Base-by-base conservation (phyloP, 2,329 filamentous ascomycete genomes). In the Colletotrichum kahawae region DNA sequence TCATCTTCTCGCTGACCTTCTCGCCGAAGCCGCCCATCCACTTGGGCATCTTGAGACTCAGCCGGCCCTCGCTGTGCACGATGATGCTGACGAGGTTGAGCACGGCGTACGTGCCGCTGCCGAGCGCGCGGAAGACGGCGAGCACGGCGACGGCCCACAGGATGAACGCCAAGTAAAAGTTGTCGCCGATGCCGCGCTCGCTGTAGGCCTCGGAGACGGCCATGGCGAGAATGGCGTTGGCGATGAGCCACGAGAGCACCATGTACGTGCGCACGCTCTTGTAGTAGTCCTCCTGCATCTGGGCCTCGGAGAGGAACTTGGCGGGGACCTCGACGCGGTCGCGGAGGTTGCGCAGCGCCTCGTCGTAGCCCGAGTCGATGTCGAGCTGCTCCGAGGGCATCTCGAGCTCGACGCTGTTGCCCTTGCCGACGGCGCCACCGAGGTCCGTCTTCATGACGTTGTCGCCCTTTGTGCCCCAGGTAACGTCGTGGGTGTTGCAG, bases 381-480 rank as follows among this genome's bases (percentile, higher is more conserved):
- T 99, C 97, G 38, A 99, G 93, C 86, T 99, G 97, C 83, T 99
- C 97, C 3, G 93, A 95, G 0, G 97, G 97, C 96, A 99, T 99
- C 82, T 99, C 97, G 7, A 99, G 90, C 83, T 98, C 95, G 80
- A 99, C 97, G 74, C 93, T 90, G 63, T 89, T 88, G 70, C 94
- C 94, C 78, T 94, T 93, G 65, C 93, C 93, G 8, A 94, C 92
- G 14, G 97, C 97, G 7, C 94, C 92, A 71, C 97, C 97, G 1
- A 99, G 92, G 82, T 99, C 97, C 9, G 94, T 98, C 84, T 95
- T 93, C 80, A 97, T 93, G 43, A 98, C 92, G 84, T 99, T 99
- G 89, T 99, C 97, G 72, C 97, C 97, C 86, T 99, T 99, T 60
- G 97, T 99, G 59, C 97, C 97, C 97, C 97, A 99, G 0, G 96